Conservation (phyloP, 352 stramenopile genomes). For the Plasmopara muralis region DNA sequence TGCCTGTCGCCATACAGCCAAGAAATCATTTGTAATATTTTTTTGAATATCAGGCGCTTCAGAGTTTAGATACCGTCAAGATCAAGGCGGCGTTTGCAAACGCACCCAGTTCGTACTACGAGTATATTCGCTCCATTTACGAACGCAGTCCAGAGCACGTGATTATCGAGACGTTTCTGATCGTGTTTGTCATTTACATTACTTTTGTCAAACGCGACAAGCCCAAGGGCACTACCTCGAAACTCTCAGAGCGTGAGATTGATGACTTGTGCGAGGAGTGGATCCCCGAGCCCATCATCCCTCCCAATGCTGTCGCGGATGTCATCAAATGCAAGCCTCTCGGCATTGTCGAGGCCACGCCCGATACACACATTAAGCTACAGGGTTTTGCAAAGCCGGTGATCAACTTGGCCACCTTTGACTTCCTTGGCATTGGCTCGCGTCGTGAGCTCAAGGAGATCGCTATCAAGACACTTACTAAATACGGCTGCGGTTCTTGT, state of each 20-base stretch:
- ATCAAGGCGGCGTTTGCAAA: conserved; percentile 58
- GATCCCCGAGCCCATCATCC: conserved; percentile 84
- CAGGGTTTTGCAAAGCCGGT: conserved; percentile 58
- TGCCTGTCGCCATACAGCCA: neutral
- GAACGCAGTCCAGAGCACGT: conserved; percentile 90
- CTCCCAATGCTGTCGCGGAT: conserved; percentile 30
- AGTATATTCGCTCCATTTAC: conserved; percentile 82
- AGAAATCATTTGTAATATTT: neutral
- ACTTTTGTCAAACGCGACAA: conserved; percentile 84
- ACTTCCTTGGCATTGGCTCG: conserved; percentile 92
- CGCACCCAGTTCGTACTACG: conserved; percentile 63
- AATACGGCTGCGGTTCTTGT: conserved; percentile 97
- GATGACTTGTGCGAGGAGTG: conserved; percentile 89
- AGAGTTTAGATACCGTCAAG: conserved; percentile 50
- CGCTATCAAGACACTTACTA: conserved; percentile 84
- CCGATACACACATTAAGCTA: conserved; percentile 78
- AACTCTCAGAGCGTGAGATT: conserved; percentile 84
- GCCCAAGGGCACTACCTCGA: conserved; percentile 40
- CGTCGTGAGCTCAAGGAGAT: conserved; percentile 84
- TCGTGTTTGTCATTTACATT: conserved; percentile 94
- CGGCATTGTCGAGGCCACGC: conserved; percentile 73
- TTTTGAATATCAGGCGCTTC: conserved; percentile 34
- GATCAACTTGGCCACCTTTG: conserved; percentile 95
- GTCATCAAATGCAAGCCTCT: conserved; percentile 37
- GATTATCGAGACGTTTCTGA: conserved; percentile 96